Base-by-base conservation (phyloP, 225 moss, liverwort and hornwort species). In the Straminergon stramineum region DNA sequence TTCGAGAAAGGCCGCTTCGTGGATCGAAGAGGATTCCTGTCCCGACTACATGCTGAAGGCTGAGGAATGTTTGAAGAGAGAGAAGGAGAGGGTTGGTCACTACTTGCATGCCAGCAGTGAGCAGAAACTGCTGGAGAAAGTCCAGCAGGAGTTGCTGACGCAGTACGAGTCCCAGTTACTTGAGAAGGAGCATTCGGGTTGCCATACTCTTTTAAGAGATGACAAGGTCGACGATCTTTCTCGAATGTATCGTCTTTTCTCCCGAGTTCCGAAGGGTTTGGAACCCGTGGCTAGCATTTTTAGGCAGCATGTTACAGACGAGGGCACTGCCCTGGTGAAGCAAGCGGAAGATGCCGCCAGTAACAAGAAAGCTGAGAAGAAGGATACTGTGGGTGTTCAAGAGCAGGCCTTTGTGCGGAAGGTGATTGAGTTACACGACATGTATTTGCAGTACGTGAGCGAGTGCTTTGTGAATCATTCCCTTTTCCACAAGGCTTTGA, bases 11-110 rank as follows among this genome's bases (percentile, higher is more conserved):
- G 99, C 99, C 64, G 96, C 97, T 18, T 97, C 99, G 32, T 99
- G 97, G 99, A 99, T 99, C 89, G 96, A 99, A 77, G 99, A 99
- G 92, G 99, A 97, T 82, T 99, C 99, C 17, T 99, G 99, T 91
- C 99, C 99, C 9, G 99, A 99, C 88, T 99, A 99, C 91, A 99
- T 99, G 99, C 95, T 97, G 5, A 97, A 99, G 97, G 99, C 97
- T 21, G 88, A 99, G 90, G 99, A 99, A 79, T 99, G 99, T 85
- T 88, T 99, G 87, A 99, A 96, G 82, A 90, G 99, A 82, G 99
- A 99, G 92, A 99, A 99, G 94, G 97, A 99, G 92, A 97, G 99
- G 94, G 99, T 99, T 2, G 99, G 99, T 64, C 99, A 99, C 84
- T 99, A 99, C 67, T 91, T 99, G 84, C 99, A 99, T 90, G 95